Conservation (phyloP, 768 basidiomycete genomes). For the Leccinum subgranulosum region DNA sequence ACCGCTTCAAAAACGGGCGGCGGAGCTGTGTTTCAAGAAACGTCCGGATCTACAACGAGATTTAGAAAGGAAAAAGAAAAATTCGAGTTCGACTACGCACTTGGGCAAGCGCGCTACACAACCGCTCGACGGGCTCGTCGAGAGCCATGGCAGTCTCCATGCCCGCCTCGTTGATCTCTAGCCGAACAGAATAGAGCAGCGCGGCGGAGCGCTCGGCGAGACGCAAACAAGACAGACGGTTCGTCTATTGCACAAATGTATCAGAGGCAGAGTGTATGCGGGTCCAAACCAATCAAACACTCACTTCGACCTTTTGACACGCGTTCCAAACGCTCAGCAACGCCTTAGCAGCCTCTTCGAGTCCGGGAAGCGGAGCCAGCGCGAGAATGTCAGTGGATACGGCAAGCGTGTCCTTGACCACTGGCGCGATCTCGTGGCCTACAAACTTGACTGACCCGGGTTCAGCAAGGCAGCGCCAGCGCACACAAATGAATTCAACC, state of each 20-base stretch:
- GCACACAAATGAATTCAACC: neutral
- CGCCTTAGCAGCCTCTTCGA: constrained; percentile 48
- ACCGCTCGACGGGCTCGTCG: constrained; percentile 40
- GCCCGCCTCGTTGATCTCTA: constrained; percentile 61
- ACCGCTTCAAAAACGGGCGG: constrained; percentile 75
- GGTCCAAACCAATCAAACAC: constrained; percentile 18
- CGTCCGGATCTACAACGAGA: constrained; percentile 37
- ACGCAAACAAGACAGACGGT: constrained; percentile 64
- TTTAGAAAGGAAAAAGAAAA: neutral
- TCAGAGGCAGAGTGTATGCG: neutral
- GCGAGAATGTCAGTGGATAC: constrained; percentile 36
- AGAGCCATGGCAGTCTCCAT: constrained; percentile 48
- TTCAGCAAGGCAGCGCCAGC: constrained; percentile 2
- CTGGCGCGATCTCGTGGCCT: constrained; percentile 31
- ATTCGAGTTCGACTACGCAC: constrained; percentile 29
- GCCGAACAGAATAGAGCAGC: constrained; percentile 58
- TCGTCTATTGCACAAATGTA: constrained; percentile 42
- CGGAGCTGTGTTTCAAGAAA: constrained; percentile 60
- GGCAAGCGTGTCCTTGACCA: constrained; percentile 37
- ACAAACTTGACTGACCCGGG: constrained; percentile 27
- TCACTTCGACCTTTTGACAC: constrained; percentile 57
- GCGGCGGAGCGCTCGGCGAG: constrained; percentile 73
- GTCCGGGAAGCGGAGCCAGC: constrained; percentile 56
- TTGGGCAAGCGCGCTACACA: constrained; percentile 38
- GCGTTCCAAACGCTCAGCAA: constrained; percentile 66